Percentiles rank a stretch among this genome's conserved stretches.
These are phyloP conservation scores for Penicillium psychrosexuale DNA, from an alignment of 2,329 filamentous ascomycete species.

Conservation along the genomic window DNA sequence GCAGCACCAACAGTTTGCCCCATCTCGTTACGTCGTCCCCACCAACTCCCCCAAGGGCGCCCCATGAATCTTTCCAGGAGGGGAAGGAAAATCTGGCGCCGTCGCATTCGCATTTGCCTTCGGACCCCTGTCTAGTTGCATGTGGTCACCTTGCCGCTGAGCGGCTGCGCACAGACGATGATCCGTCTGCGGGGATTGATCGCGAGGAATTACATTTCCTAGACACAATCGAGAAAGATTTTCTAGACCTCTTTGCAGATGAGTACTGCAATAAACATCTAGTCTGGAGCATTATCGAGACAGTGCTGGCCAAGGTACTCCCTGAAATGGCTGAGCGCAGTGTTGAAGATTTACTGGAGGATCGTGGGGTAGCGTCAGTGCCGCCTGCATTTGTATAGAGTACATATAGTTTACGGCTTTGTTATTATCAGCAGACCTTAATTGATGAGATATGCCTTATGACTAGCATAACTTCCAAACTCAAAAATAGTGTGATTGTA, in stretches of 20 bases:
- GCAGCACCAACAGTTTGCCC: conserved; percentile 19
- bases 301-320: conserved; percentile 75
- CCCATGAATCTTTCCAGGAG: conserved; percentile 3
- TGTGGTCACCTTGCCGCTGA: conserved; percentile 6
- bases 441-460: conserved; percentile 14
- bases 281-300: conserved; percentile 76
- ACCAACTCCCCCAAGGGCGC: conserved; percentile 6
- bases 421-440: neutral
- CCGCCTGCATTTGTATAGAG: conserved; percentile 14
- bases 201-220: conserved; percentile 52
- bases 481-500: neutral
- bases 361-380: conserved; percentile 53
- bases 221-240: conserved; percentile 57
- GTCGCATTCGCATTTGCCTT: neutral
- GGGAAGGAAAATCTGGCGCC: conserved; percentile 1
- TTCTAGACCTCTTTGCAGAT: conserved; percentile 74
- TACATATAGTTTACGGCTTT: neutral
- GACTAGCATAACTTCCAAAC: neutral
- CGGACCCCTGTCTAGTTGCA: neutral
- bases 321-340: conserved; percentile 77
- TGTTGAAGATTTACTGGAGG: conserved; percentile 68
- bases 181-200: conserved; percentile 23
- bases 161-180: conserved; percentile 14
- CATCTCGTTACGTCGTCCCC: conserved; percentile 19
- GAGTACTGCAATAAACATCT: conserved; percentile 91